Evolutionary conservation across 805 yeast species (phyloP), one percentile per base, ranked within the genome.

Genomic region (Saccharomycopsis sp.): DNA sequence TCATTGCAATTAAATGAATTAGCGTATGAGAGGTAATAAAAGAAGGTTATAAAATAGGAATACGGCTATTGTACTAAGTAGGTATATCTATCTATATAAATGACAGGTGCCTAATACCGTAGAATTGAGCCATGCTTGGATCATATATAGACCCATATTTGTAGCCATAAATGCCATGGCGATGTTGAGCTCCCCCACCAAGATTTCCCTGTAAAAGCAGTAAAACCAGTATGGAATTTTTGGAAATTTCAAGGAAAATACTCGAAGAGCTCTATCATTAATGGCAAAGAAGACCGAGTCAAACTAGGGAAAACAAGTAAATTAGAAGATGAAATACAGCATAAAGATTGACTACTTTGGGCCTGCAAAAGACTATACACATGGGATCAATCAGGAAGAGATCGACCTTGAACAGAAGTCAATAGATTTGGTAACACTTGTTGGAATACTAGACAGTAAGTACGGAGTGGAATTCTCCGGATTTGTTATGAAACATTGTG

Each of bases 341-440:
- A 44, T 44, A 8, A 44, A 19, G 7, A 44, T 44, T 5, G 49
- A 44, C n/a, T 56, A 52, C 35, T 56, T 52, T 56, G 59, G 59
- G 17, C 59, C 59, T 3, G 59, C 59, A 20, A 52, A 52, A 17
- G 53, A 52, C 14, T 44, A 51, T 15, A 15, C 24, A 14, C 35
- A 56, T 7, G 41, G 19, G 12, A 7, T 54, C 15, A 15, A 15
- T 14, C 51, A 47, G 22, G 44, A 29, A 20, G 22, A 44, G 15
- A 15, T 15, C 5, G 47, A 17, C 17, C 34, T 44, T 17, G 29
- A 51, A 19, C 24, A 34, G 23, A 19, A 14, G 24, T 14, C 47
- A 51, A 50, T 2, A 53, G n/a, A 53, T 29, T 50, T 34, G 53
- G 51, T 42, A 49, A 47, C 38, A 1, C 12, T 58, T 54, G 17